Evolutionary conservation across 2,329 filamentous ascomycete species (phyloP), one percentile per base, ranked within the genome.

Genomic region (Sporothrix pseudoabietina): DNA sequence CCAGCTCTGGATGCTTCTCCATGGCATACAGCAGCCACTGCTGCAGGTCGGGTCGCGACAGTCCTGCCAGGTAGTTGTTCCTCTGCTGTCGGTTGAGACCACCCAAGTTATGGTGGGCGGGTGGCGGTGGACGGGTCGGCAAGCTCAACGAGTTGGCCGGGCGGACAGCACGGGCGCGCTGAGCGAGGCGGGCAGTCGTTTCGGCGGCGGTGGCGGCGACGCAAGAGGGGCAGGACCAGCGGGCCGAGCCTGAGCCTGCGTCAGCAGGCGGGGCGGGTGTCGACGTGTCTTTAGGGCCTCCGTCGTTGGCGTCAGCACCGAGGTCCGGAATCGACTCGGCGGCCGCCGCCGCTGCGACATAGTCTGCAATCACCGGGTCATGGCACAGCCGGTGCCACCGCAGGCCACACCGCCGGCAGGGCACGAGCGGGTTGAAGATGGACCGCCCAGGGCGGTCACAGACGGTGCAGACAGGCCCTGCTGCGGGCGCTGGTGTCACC

Each of bases 381-480:
- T 97, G 93, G 78, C 93, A 97, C 78, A 89, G 88, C 79, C 94
- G 92, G 81, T 97, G 93, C 87, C 93, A 97, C 57, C 90, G 88
- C 41, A 86, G 85, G 79, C 93, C 92, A 83, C 93, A 97, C 19
- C 90, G 90, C 81, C 95, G 92, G 82, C 93, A 97, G 80, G 94
- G 94, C 2, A 96, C 92, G 79, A 97, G 94, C 82, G 90, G 88
- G 82, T 96, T 96, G 77, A 84, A 44, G 0, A 52, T n/a, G 19
- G 72, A 69, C 3, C 30, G 26, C 4, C 52, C 41, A 14, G 72
- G n/a, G 1, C 10, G 39, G 14, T 3, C 39, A 39, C 68, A 73
- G 9, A 26, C 69, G 4, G 32, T 14, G 52, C 72, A 73, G 1
- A 49, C 32, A 9, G 26, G 55, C 2, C 22, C 4, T 5, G 9